phyloP scores from a whole-genome alignment of 2,329 filamentous ascomycete species.

The Alternaria sp. region DNA sequence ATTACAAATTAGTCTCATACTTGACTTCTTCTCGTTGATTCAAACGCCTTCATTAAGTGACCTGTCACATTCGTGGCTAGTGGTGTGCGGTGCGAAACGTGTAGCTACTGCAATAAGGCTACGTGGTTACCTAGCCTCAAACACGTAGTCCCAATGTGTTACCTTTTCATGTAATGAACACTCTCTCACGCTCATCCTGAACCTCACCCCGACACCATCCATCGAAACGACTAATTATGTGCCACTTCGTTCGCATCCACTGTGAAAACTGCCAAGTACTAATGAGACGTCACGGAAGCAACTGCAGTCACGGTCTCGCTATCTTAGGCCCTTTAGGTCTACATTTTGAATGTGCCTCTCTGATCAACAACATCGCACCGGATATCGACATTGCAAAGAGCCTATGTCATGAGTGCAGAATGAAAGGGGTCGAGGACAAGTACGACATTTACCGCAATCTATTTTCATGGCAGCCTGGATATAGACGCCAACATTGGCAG shows the following conservation, averaged over 20 bases:
- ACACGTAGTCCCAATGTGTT: neutral
- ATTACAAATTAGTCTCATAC: neutral
- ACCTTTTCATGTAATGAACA: neutral
- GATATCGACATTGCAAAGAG: neutral
- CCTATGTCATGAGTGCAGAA: neutral
- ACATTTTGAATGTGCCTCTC: neutral
- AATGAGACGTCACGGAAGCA: neutral
- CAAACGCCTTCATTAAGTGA: neutral
- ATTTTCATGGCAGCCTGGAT: neutral
- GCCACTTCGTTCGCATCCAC: neutral
- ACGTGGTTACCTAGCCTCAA: neutral
- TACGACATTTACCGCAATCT: neutral
- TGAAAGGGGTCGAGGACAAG: neutral
- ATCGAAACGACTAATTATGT: neutral
- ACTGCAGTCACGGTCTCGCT: neutral
- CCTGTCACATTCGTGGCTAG: neutral
- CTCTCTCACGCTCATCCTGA: neutral
- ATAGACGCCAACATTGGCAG: neutral
- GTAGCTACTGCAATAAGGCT: neutral
- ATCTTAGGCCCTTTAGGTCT: neutral
- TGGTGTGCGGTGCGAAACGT: neutral
- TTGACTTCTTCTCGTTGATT: neutral
- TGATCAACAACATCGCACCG: neutral
- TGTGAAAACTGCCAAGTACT: neutral
- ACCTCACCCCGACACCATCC: no score